These are phyloP conservation scores for Thamnidium elegans DNA, from an alignment of 192 early-diverging fungal species.

Conservation along the genomic window DNA sequence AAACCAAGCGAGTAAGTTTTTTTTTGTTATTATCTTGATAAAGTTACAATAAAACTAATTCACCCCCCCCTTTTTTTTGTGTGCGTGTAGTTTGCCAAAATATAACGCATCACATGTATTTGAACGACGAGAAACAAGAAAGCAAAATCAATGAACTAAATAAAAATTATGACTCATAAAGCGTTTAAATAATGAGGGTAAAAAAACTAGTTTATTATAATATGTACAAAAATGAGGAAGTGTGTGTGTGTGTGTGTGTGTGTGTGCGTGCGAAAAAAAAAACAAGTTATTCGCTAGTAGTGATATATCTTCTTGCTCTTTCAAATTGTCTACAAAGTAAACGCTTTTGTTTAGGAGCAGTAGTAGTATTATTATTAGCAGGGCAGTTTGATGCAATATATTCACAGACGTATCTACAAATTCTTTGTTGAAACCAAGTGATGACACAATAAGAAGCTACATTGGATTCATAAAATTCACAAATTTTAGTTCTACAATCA, in stretches of 20 bases:
- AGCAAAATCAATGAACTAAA: not conserved
- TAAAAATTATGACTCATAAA: not conserved
- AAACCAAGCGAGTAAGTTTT: slow-evolving; percentile 56
- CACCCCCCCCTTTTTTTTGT: not conserved
- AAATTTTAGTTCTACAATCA: no score
- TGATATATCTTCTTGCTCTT: slow-evolving; percentile 6
- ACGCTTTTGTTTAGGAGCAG: not conserved
- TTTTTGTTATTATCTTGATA: not conserved
- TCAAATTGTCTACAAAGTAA: not conserved
- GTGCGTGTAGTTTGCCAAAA: slow-evolving; percentile 57
- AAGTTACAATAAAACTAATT: not conserved
- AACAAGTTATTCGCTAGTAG: not conserved
- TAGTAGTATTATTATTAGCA: not conserved
- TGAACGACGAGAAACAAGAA: slow-evolving; percentile 45
- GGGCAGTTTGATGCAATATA: not conserved
- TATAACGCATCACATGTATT: slow-evolving; percentile 79
- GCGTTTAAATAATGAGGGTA: not conserved
- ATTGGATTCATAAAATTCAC: not conserved
- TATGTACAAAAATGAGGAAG: not conserved
- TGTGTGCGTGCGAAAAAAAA: not conserved
- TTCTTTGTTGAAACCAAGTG: not conserved
- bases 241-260: not conserved
- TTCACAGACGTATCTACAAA: slow-evolving; percentile 1
- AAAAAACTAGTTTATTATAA: not conserved
- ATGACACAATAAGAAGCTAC: not conserved